A percentile compares a stretch with the other conserved stretches of the same genome.
Conservation (phyloP, 202 grass and related monocot genomes). For the Schoenoplectus tabernaemontani region DNA sequence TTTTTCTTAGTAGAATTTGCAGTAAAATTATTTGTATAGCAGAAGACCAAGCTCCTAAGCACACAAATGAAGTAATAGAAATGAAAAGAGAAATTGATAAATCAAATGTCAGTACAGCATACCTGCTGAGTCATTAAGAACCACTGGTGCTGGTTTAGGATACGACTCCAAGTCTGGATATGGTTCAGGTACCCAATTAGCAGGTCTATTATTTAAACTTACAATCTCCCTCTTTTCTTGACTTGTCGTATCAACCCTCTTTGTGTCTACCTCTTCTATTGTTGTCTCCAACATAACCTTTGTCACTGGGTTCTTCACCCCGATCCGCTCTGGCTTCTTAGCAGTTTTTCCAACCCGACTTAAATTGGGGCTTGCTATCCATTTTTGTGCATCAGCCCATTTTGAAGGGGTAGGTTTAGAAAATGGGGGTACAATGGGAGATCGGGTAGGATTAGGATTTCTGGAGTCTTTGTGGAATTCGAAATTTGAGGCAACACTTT, state of each 20-base stretch:
- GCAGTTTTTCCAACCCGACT: constrained; percentile 31
- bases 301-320: constrained; percentile 29
- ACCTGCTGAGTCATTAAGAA: constrained; percentile 58
- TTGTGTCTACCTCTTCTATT: constrained; percentile 74
- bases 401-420: constrained; percentile 79
- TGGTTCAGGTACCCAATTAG: constrained; percentile 44
- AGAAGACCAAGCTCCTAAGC: neutral
- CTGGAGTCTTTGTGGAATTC: constrained; percentile 79
- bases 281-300: constrained; percentile 79
- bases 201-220: constrained; percentile 32
- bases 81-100: neutral
- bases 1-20: neutral
- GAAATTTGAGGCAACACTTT: constrained; percentile 71
- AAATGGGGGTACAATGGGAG: constrained; percentile 42
- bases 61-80: neutral
- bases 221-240: constrained; percentile 81
- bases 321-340: constrained; percentile 33
- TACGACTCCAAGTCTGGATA: constrained; percentile 44
- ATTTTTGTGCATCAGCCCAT: constrained; percentile 97
- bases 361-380: constrained; percentile 75
- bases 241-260: constrained; percentile 53
- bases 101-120: constrained; percentile 19
- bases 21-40: neutral
- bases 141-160: constrained; percentile 34
- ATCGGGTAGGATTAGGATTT: constrained; percentile 4